Percentiles rank a stretch among this genome's conserved stretches.
These are phyloP conservation scores for Gastrolobium villosum DNA, from an alignment of 306 rosid genomes.

Conservation along the genomic window DNA sequence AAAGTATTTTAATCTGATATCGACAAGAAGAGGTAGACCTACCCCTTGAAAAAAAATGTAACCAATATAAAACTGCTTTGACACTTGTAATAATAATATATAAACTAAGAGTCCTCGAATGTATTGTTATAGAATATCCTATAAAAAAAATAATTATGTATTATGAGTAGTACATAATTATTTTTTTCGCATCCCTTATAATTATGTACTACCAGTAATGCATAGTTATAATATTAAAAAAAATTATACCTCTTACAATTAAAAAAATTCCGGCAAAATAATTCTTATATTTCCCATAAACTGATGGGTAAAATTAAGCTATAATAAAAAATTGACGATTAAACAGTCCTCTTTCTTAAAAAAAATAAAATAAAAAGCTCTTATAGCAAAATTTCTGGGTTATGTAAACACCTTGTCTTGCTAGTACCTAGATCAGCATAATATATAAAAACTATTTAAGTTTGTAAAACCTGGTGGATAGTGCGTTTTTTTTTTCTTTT, in stretches of 20 bases:
- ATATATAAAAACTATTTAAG: background rate
- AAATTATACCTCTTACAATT: too few species aligned
- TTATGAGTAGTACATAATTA: too few species aligned
- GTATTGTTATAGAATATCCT: too few species aligned
- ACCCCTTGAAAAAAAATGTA: slow-evolving; percentile 31
- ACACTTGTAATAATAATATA: background rate
- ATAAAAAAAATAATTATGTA: too few species aligned
- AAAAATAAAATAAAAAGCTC: background rate
- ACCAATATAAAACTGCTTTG: slow-evolving; percentile 8
- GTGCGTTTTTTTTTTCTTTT: too few species aligned
- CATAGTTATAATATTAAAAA: too few species aligned
- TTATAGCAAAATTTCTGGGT: slow-evolving; percentile 1
- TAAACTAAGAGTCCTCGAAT: background rate
- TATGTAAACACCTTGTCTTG: slow-evolving; percentile 30
- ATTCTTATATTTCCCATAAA: too few species aligned
- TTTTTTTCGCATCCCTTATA: too few species aligned
- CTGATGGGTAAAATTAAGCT: background rate
- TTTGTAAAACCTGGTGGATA: slow-evolving; percentile 5
- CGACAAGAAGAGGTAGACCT: slow-evolving; percentile 35
- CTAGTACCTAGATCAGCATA: background rate
- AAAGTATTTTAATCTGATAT: slow-evolving; percentile 36
- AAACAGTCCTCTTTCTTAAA: background rate
- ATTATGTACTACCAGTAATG: too few species aligned
- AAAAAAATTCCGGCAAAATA: too few species aligned
- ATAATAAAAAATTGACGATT: slow-evolving; percentile 1